Evolutionary conservation across 768 basidiomycete species (phyloP), one percentile per base, ranked within the genome.

Genomic region (Lactifluus volemus): DNA sequence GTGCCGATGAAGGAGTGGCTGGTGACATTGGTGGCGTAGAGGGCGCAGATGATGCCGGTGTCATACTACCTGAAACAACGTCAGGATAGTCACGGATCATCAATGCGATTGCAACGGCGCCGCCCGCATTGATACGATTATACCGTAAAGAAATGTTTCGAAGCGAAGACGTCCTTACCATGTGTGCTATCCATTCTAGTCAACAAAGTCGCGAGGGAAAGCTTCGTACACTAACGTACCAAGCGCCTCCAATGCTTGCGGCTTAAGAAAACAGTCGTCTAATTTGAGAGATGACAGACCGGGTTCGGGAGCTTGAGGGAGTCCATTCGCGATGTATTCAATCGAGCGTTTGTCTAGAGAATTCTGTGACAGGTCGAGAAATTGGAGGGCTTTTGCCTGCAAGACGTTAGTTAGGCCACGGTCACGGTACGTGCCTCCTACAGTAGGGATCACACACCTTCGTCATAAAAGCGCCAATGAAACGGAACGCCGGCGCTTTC

Each of bases 71-170:
- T 49, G 75, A 73, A 64, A 85, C 81, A 47, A 86, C 79, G 65
- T 97, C 92, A 4, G 92, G 91, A 69, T 98, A 98, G 72, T 99
- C 96, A 54, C 90, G 84, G 64, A 98, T 94, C 92, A 99, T 95
- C 54, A 97, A 80, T 0, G 96, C 94, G 12, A 98, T 78, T 0
- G 93, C 89, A 5, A 98, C 92, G 8, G 89, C 93, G 38, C 94
- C 93, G 0, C 88, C 81, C 0, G 85, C 80, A 38, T 79, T 84
- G 68, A 98, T 97, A 47, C 83, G 83, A 73, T 99, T 98, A 49
- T 91, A 82, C 15, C 96, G 84, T 25, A 99, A 74, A 5, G 93
- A 96, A 52, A 99, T 85, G 69, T 99, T 92, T 60, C 84, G 83
- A 59, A 99, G 73, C 0, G 86, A 85, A 0, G 92, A 93, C 0